A percentile compares a stretch with the other conserved stretches of the same genome.
Conservation (phyloP, 2,329 filamentous ascomycete species). For the Colletotrichum sansevieriae region DNA sequence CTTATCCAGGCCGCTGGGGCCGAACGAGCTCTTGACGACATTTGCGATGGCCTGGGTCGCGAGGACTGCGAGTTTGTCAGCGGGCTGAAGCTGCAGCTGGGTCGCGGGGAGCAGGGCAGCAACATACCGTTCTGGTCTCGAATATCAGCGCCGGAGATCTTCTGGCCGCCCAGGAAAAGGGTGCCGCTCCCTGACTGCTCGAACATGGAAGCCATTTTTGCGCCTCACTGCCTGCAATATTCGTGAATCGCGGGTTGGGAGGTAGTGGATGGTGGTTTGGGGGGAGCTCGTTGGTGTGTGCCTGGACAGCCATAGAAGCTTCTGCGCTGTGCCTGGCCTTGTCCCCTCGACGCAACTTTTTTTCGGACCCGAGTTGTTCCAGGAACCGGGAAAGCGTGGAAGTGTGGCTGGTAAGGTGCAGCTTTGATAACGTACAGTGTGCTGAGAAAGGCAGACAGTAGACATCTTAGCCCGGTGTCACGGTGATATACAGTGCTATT, state of each 20-base stretch:
- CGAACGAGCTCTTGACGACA: slow-evolving; percentile 99
- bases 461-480: accelerated
- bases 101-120: slow-evolving; percentile 5
- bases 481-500: not conserved
- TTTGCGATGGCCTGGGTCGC: slow-evolving; percentile 98
- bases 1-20: slow-evolving; percentile 96
- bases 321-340: slow-evolving; percentile 40
- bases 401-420: slow-evolving; percentile 38
- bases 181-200: slow-evolving; percentile 96
- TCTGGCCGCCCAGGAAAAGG: slow-evolving; percentile 95
- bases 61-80: slow-evolving; percentile 70
- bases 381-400: slow-evolving; percentile 29
- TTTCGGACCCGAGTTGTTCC: slow-evolving; percentile 43
- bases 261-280: slow-evolving; percentile 32
- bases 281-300: slow-evolving; percentile 39
- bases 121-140: slow-evolving; percentile 90
- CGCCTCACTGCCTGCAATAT: slow-evolving; percentile 35
- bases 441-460: not conserved
- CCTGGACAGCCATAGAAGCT: slow-evolving; percentile 43
- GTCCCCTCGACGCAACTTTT: slow-evolving; percentile 42
- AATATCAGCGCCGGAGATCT: slow-evolving; percentile 97
- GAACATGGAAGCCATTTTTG: slow-evolving; percentile 90
- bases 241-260: slow-evolving; percentile 33
- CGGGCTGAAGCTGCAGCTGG: slow-evolving; percentile 41
- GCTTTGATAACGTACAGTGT: slow-evolving; percentile 4